Base-by-base conservation (phyloP, 2,329 filamentous ascomycete genomes). In the Talaromyces sp. region DNA sequence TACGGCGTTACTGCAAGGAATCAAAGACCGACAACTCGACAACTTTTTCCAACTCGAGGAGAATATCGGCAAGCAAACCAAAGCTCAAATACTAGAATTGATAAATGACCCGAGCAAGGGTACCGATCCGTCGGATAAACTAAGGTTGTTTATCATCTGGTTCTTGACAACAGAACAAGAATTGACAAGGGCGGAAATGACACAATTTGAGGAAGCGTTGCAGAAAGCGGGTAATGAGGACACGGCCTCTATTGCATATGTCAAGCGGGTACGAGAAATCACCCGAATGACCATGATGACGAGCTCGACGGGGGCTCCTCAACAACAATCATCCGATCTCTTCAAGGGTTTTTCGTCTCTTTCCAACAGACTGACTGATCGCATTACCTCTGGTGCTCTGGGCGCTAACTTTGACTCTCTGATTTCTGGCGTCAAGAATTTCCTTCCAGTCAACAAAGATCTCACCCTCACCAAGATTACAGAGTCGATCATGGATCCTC, bases 281-380 rank as follows among this genome's bases (percentile, higher is more conserved):
- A 98, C 94, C 5, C 92, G 95, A 68, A 97, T 98, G 92, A 98
- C 94, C 14, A 97, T 98, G 87, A 90, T 99, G 77, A 92, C 93
- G 3, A 96, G 93, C 1, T 89, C 93, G 35, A 88, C 91, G 10
- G 83, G 90, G 66, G 82, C 87, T 14, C 82, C 85, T 19, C 88
- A 91, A 3, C 88, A 86, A 54, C 77, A 81, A 67, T 81, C 81
- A 27, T 81, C 79, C 6, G 92, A 97, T 72, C 84, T 99, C 16
- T 97, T 99, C 81, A 90, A 92, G 22, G 93, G 93, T 57, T 97
- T 99, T 81, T 95, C 90, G 35, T 92, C 90, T 50, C 91, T 99
- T 68, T 95, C 92, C 11, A 94, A 91, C 50, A 91, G 94, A 45
- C 87, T 99, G 4, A 97, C 95, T 8, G 93, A 97, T 77, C 90